phyloP scores from a whole-genome alignment of 345 rosid species.

The Bruguiera gymnorhiza region DNA sequence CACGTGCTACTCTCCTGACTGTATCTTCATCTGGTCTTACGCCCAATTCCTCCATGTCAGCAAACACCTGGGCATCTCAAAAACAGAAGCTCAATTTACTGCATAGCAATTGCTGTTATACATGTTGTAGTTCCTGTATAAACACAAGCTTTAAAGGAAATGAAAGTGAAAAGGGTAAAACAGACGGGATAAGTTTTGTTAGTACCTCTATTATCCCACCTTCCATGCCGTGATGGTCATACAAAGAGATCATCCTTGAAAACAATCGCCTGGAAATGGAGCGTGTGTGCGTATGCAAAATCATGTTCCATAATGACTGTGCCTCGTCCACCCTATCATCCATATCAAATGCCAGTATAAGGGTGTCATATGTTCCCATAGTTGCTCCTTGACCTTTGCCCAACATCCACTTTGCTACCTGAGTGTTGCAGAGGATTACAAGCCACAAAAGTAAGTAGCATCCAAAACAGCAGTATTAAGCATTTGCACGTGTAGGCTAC shows the following conservation, averaged over 20 bases:
- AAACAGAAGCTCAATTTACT: constrained; percentile 8
- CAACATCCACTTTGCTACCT: constrained; percentile 97
- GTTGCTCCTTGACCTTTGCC: constrained; percentile 93
- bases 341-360: constrained; percentile 81
- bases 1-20: constrained; percentile 52
- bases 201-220: constrained; percentile 69
- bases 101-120: background rate
- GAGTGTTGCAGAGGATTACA: constrained; percentile 10
- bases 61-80: constrained; percentile 55
- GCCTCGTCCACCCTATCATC: constrained; percentile 73
- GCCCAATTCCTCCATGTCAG: constrained; percentile 88
- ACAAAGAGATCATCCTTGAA: constrained; percentile 79
- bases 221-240: constrained; percentile 68
- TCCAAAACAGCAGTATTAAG: background rate
- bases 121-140: background rate
- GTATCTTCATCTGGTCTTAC: constrained; percentile 83
- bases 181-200: background rate
- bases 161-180: background rate
- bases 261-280: constrained; percentile 81
- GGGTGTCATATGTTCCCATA: constrained; percentile 77
- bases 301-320: constrained; percentile 80
- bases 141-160: background rate
- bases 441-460: constrained; percentile 8
- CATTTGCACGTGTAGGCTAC: background rate
- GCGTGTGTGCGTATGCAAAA: constrained; percentile 59